Base-by-base conservation (phyloP, 306 rosid genomes). In the Gynostemma pentaphyllum region DNA sequence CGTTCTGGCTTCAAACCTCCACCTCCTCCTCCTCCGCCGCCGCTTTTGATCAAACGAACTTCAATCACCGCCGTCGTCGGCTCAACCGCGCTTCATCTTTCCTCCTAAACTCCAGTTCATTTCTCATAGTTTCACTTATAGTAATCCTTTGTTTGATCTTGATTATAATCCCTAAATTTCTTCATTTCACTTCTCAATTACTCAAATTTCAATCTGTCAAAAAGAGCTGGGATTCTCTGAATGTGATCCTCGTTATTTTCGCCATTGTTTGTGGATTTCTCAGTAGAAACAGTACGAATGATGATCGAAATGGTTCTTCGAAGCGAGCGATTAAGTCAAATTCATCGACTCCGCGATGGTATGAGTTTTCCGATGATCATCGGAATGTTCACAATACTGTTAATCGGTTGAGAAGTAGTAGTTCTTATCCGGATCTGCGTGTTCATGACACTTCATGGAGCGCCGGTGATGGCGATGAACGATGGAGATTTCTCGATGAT, bases 221-320 rank as follows among this genome's bases (percentile, higher is more conserved):
- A 72, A 92, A 81, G 60, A 75, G 87, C 50, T 92, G 96, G 98
- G 95, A 84, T 37, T 80, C 76, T 9, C 90, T 92, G 71, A 88
- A 88, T 66, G 22, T 88, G 2, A 62, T 92, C 5, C 92, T 92
- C 1, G 95, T 92, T 50, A 81, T 92, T 56, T 92, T 92, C 42
- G 98, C 96, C 77, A 75, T 92, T 65, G 68, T 86, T 37, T 92
- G 98, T 19, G 96, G 81, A 19, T 88, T 92, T 70, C 92, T 92
- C 16, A 67, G 86, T 66, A 72, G 80, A 53, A 83, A 51, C 72
- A 49, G 15, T 19, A 29, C 67, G 54, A 75, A 23, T 36, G 52
- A 70, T 28, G 76, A 74, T 74, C 52, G 9, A 69, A 42, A 68
- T 66, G 14, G 13, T 45, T 54, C 45, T 2, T 66, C 73, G 3